Base-by-base conservation (phyloP, 2,329 filamentous ascomycete species). In the Periconia sp. region DNA sequence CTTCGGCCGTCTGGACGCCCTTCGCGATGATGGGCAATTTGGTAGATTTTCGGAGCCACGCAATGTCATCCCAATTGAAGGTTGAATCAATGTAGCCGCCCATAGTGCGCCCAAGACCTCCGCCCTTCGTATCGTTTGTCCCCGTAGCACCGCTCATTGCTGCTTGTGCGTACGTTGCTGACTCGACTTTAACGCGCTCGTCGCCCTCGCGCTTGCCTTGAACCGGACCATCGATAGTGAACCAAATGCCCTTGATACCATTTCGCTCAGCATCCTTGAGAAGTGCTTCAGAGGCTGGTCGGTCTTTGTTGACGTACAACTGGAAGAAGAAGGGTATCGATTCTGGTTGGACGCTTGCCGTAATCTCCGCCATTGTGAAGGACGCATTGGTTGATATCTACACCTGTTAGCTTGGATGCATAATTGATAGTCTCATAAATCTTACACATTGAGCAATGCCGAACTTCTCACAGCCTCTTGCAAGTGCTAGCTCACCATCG, bases 31-130 rank as follows among this genome's bases (percentile, higher is more conserved):
- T 65, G 25, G 69, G 69, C 11, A 61, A 31, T 10, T 48, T 48
- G 3, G 66, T 69, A 7, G 56, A 50, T 29, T 46, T 54, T 5
- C 68, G 52, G 34, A 74, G 39, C 71, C 71, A 74, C 3, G 50
- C 50, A 16, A 73, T 59, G 32, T 84, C 73, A 4, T 65, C 57
- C 67, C 69, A 43, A 65, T 79, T 74, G 17, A 84, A 65, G 5
- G 73, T 73, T 2, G 78, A 65, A 52, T 84, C 82, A 42, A 85
- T 81, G 59, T 80, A 85, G 1, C 63, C 63, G 0, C 78, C 81
- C 74, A 83, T 84, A 22, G 79, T 73, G 6, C 82, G 67, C 0
- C 80, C 82, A 23, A 85, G 65, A 0, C 79, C 77, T 1, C 78
- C 78, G 1, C 82, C 82, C 40, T 80, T 79, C 9, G 63, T 64